Evolutionary conservation across 106 monocot species (phyloP), one percentile per base, ranked within the genome.

Genomic region (Acorus gramineus): DNA sequence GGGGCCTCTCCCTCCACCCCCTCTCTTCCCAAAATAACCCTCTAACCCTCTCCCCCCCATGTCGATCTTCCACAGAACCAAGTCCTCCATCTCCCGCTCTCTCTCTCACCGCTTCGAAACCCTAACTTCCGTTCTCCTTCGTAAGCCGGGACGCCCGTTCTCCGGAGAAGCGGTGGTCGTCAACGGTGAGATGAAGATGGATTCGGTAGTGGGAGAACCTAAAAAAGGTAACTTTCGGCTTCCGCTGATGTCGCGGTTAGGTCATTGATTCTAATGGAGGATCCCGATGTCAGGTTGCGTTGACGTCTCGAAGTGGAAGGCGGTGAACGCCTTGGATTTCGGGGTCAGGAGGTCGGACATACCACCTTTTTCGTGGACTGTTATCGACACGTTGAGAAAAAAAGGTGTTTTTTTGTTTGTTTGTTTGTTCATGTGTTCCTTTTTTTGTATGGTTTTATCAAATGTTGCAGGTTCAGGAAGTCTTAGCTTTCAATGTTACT

Each of bases 231-330:
- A 43, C 45, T 43, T 12, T 50, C 7, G 10, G 47, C 10, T 44
- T 55, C 46, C 9, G n/a, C 3, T 8, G 14, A n/a, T 1, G 7
- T 47, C 10, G 45, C 48, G 49, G 45, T 71, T 46, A 47, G 53
- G 47, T 55, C 4, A 58, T 42, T 3, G 53, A 43, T 51, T 0
- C 14, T 50, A 44, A 11, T 56, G n/a, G 47, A 49, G 8, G 42
- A 7, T 55, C 14, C 8, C 28, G 28, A 28, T 11, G 52, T 58
- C 44, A 76, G 82, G 69, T 72, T 64, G 11, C 11, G 67, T 60
- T 52, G 53, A 78, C 74, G 61, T 72, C 60, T 83, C 77, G 44
- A 56, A 12, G 63, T 73, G 83, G 78, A 83, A 69, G 72, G 73
- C 47, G 43, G 56, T 83, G 11, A 63, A 87, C 65, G 83, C 83